Evolutionary conservation across 116 monocot genomes (phyloP).

Genomic region (Posidonia oceanica): DNA sequence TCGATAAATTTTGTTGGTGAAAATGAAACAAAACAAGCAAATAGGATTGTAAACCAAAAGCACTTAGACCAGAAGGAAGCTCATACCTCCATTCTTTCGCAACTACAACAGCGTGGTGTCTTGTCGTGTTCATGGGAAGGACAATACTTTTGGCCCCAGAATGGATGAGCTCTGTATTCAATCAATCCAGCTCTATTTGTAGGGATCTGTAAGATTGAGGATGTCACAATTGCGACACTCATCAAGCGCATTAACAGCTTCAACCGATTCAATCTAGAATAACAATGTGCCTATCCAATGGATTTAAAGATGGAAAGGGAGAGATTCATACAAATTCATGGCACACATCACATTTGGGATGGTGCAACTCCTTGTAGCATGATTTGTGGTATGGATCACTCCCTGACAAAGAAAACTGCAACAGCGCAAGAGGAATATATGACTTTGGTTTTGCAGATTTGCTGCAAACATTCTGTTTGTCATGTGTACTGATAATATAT

Average conservation of each 20-base stretch:
- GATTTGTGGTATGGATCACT: slow-evolving; percentile 62
- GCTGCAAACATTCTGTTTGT: no score
- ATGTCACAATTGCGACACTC: no score
- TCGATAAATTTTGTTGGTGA: no score
- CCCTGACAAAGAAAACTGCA: slow-evolving; percentile 87
- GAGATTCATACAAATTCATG: slow-evolving; percentile 69
- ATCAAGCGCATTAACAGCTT: no score
- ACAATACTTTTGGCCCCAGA: slow-evolving; percentile 92
- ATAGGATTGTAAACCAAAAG: no score
- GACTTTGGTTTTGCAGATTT: no score
- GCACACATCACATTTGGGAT: slow-evolving; percentile 95
- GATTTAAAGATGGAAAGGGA: not conserved
- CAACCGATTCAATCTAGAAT: not conserved
- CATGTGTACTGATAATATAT: not conserved
- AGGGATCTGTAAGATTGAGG: slow-evolving; percentile 44
- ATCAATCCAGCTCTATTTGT: slow-evolving; percentile 72
- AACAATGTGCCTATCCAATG: not conserved
- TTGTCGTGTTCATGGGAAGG: slow-evolving; percentile 80
- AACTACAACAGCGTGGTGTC: slow-evolving; percentile 88
- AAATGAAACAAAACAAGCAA: no score
- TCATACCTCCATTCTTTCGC: slow-evolving; percentile 56
- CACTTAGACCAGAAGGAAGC: no score
- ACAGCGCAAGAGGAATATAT: not conserved
- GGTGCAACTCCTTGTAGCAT: slow-evolving; percentile 84
- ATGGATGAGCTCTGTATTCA: slow-evolving; percentile 88